Conservation (phyloP, 176 grass and related monocot species). For the Oryza officinalis region DNA sequence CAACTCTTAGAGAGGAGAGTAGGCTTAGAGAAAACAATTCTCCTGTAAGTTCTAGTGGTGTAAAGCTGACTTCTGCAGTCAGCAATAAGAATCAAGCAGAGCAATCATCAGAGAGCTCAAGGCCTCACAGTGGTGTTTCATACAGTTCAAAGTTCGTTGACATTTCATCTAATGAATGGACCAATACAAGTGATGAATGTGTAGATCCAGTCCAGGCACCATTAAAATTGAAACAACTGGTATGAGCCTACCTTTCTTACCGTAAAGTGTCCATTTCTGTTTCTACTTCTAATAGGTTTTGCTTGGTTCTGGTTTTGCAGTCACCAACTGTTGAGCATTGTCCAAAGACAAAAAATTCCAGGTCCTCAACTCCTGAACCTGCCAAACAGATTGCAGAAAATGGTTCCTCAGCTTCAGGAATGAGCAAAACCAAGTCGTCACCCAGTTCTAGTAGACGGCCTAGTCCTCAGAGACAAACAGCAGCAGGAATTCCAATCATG, state of each 20-base stretch:
- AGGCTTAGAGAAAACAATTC: conserved; percentile 70
- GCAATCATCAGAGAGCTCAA: conserved; percentile 50
- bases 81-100: conserved; percentile 50
- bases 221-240: conserved; percentile 67
- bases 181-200: conserved; percentile 48
- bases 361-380: conserved; percentile 53
- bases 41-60: conserved; percentile 52
- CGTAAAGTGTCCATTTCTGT: neutral
- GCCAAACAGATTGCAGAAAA: conserved; percentile 57
- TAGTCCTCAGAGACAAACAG: conserved; percentile 50
- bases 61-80: conserved; percentile 41
- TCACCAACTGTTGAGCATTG: conserved; percentile 57
- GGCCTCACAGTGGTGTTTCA: conserved; percentile 39
- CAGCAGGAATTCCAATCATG: conserved; percentile 36
- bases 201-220: conserved; percentile 51
- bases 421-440: conserved; percentile 52
- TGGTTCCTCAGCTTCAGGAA: conserved; percentile 36
- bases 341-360: conserved; percentile 51
- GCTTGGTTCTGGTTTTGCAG: conserved; percentile 55
- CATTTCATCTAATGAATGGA: conserved; percentile 38
- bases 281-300: conserved; percentile 20
- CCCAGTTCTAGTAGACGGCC: conserved; percentile 44
- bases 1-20: conserved; percentile 69
- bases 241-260: conserved; percentile 31
- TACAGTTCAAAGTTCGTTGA: conserved; percentile 53